These are phyloP conservation scores for Periconia digitata DNA, from an alignment of 2,329 filamentous ascomycete genomes.

Conservation along the genomic window DNA sequence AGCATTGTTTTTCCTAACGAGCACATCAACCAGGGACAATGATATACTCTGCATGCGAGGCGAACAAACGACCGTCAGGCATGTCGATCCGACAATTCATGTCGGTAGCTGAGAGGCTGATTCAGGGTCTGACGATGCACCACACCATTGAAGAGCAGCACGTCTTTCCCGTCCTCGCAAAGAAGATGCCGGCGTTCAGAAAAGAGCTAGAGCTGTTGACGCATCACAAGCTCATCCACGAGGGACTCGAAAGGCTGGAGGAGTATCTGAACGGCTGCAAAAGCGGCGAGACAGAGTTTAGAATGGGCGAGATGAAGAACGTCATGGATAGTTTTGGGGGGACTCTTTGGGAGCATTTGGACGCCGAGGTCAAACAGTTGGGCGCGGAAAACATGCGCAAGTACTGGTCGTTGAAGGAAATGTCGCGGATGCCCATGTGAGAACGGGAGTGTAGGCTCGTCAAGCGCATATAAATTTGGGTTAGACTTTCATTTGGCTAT, in stretches of 20 bases:
- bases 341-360: slow-evolving; percentile 80
- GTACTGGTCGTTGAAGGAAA: slow-evolving; percentile 78
- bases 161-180: slow-evolving; percentile 76
- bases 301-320: slow-evolving; percentile 61
- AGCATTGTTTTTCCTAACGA: neutral
- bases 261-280: slow-evolving; percentile 66
- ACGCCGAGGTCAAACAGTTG: slow-evolving; percentile 78
- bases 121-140: slow-evolving; percentile 70
- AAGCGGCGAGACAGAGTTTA: slow-evolving; percentile 62
- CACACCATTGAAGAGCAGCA: slow-evolving; percentile 82
- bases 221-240: slow-evolving; percentile 80
- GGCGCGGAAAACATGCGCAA: slow-evolving; percentile 85
- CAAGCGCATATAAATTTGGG: neutral
- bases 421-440: slow-evolving; percentile 69
- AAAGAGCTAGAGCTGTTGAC: slow-evolving; percentile 65
- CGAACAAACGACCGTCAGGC: slow-evolving; percentile 59
- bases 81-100: slow-evolving; percentile 73
- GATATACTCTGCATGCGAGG: slow-evolving; percentile 66
- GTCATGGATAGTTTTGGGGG: slow-evolving; percentile 77
- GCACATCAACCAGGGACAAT: slow-evolving; percentile 44
- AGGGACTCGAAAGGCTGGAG: slow-evolving; percentile 68
- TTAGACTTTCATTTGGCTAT: neutral
- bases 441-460: too few species aligned
- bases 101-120: slow-evolving; percentile 67
- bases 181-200: slow-evolving; percentile 77